phyloP scores from a whole-genome alignment of 2,329 filamentous ascomycete genomes.

The Celoporthe dispersa region DNA sequence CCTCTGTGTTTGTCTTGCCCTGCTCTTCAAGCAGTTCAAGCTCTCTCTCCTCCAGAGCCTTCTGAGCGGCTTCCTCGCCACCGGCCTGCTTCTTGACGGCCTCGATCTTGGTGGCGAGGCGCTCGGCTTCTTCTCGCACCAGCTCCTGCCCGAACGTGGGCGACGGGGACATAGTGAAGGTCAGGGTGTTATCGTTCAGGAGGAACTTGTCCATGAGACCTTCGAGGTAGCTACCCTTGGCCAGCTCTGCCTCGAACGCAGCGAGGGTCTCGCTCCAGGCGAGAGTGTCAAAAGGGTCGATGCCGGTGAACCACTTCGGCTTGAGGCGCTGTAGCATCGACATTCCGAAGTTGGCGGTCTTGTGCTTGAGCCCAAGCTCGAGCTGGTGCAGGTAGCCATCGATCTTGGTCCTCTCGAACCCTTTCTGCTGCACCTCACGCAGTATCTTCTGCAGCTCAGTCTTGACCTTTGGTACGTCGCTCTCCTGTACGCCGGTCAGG shows the following conservation, averaged over 20 bases:
- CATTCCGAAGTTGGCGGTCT: conserved; percentile 94
- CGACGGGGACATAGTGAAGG: conserved; percentile 93
- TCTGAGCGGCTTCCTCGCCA: conserved; percentile 70
- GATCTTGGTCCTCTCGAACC: conserved; percentile 89
- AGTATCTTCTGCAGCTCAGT: conserved; percentile 75
- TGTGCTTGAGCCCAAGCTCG: conserved; percentile 92
- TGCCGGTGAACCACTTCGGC: conserved; percentile 93
- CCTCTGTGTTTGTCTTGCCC: conserved; percentile 80
- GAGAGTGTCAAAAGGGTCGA: conserved; percentile 87
- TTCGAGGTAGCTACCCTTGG: conserved; percentile 80
- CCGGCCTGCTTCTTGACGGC: conserved; percentile 71
- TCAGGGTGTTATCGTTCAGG: conserved; percentile 82
- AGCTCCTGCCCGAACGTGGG: conserved; percentile 74
- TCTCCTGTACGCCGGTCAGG: conserved; percentile 83
- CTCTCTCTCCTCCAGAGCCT: conserved; percentile 77
- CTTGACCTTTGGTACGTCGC: conserved; percentile 78
- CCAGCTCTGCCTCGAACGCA: conserved; percentile 78
- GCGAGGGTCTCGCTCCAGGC: conserved; percentile 90
- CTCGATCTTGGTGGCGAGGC: conserved; percentile 75
- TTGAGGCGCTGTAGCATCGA: conserved; percentile 86
- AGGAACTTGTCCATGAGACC: conserved; percentile 86
- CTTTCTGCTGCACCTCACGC: conserved; percentile 69
- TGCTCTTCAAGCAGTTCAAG: conserved; percentile 80
- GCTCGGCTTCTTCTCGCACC: conserved; percentile 73
- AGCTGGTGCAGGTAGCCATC: conserved; percentile 93